A percentile compares a stretch with the other conserved stretches of the same genome.
phyloP scores from a whole-genome alignment of 495 filamentous ascomycete genomes.

The Annulohypoxylon moriforme region DNA sequence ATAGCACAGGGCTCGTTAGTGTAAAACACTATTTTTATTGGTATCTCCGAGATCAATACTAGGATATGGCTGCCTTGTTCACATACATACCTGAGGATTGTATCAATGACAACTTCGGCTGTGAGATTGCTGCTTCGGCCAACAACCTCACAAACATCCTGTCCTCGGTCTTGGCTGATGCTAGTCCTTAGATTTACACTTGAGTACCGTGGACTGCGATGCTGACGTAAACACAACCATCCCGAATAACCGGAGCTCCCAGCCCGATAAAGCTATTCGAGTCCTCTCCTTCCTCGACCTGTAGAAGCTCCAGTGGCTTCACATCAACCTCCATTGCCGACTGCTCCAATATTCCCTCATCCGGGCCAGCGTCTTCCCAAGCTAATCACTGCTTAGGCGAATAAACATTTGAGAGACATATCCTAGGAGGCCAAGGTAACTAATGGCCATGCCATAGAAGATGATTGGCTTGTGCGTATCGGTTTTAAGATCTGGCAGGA shows the following conservation, averaged over 20 bases:
- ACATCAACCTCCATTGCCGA: conserved; percentile 30
- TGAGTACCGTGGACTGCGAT: conserved; percentile 12
- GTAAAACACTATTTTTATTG: conserved; percentile 36
- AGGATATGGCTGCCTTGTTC: conserved; percentile 34
- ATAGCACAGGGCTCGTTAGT: conserved; percentile 11
- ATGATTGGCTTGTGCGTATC: conserved; percentile 46
- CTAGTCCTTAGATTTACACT: conserved; percentile 1
- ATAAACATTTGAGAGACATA: conserved; percentile 45
- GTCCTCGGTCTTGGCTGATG: conserved; percentile 21
- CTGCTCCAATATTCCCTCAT: conserved; percentile 46
- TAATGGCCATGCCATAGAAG: conserved; percentile 40
- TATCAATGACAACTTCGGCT: conserved; percentile 15
- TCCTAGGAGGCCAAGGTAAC: conserved; percentile 49
- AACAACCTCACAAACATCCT: conserved; percentile 16
- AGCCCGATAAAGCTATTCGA: conserved; percentile 38
- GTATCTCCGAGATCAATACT: conserved; percentile 35
- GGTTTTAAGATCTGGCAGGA: conserved; percentile 46
- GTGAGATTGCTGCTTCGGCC: conserved; percentile 25
- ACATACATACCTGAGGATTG: conserved; percentile 32
- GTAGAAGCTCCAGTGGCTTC: conserved; percentile 37
- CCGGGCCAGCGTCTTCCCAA: conserved; percentile 42
- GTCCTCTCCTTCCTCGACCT: conserved; percentile 33
- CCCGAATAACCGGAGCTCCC: conserved; percentile 19
- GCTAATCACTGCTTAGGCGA: conserved; percentile 35
- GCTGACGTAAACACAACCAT: conserved; percentile 24